Conservation (phyloP, 2,329 filamentous ascomycete genomes). For the Apiospora phragmitis region DNA sequence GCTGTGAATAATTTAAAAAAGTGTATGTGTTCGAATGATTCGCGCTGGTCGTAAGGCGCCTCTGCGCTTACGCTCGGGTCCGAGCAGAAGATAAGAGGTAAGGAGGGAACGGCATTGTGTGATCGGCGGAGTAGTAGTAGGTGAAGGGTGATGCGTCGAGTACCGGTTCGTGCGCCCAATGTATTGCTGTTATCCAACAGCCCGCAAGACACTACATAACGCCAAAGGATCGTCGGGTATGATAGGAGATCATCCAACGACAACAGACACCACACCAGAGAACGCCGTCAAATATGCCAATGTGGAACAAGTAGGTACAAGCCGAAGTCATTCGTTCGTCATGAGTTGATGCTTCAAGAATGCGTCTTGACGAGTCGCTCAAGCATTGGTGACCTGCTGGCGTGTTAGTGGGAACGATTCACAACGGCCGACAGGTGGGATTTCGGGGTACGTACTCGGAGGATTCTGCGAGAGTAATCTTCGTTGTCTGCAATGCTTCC, state of each 20-base stretch:
- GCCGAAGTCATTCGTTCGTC: constrained; percentile 34
- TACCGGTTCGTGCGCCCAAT: constrained; percentile 9
- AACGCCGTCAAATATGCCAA: constrained; percentile 33
- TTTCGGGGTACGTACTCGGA: constrained; percentile 67
- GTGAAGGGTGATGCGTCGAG: constrained; percentile 8
- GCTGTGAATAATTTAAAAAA: constrained; percentile 7
- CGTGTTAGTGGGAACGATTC: constrained; percentile 13
- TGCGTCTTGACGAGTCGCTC: constrained; percentile 17
- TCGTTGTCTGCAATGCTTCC: constrained; percentile 97
- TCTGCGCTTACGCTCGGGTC: constrained; percentile 5
- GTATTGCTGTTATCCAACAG: constrained; percentile 20
- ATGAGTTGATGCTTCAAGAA: constrained; percentile 29
- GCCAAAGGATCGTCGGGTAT: constrained; percentile 31
- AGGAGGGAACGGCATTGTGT: constrained; percentile 32
- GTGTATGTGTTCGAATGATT: constrained; percentile 1
- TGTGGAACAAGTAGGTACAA: constrained; percentile 31
- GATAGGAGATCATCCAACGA: constrained; percentile 31
- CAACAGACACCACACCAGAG: constrained; percentile 31
- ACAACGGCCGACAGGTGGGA: neutral
- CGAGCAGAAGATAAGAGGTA: constrained; percentile 18
- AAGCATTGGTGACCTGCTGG: constrained; percentile 35
- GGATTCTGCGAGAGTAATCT: constrained; percentile 93
- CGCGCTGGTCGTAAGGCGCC: constrained; percentile 7
- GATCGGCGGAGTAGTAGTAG: constrained; percentile 13
- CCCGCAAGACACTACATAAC: constrained; percentile 31